Evolutionary conservation across 1,284 basidiomycete species (phyloP).

Genomic region (Ceratorhiza oryzae-sativae): DNA sequence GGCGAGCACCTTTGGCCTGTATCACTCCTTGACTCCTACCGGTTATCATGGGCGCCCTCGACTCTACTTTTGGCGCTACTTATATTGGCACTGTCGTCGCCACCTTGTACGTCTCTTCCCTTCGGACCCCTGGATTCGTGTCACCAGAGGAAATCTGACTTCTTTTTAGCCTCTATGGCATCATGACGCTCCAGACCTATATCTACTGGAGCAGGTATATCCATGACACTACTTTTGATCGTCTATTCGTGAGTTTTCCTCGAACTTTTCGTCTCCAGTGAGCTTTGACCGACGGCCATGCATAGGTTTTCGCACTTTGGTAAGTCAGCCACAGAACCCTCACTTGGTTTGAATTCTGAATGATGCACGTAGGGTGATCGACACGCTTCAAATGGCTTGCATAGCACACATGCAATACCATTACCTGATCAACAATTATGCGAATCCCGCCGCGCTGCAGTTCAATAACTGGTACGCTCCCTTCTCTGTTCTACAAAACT

Average conservation of each 20-base stretch:
- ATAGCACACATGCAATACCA: slow-evolving; percentile 34
- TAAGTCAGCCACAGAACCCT: neutral
- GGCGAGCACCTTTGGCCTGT: neutral
- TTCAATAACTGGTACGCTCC: slow-evolving; percentile 46
- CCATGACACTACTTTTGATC: slow-evolving; percentile 13
- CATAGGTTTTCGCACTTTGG: slow-evolving; percentile 26
- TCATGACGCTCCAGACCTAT: slow-evolving; percentile 31
- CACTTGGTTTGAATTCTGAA: neutral
- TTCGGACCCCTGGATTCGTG: too few relatives aligned
- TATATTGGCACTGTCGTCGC: slow-evolving; percentile 27
- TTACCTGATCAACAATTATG: slow-evolving; percentile 49
- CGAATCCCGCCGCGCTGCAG: slow-evolving; percentile 45
- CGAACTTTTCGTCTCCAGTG: neutral
- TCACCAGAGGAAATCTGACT: neutral
- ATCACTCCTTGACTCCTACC: neutral
- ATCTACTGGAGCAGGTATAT: slow-evolving; percentile 29
- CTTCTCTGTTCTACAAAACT: neutral
- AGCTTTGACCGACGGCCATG: neutral
- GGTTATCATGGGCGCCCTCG: slow-evolving; percentile 5
- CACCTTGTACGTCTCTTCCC: slow-evolving; percentile 16
- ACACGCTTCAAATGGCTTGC: slow-evolving; percentile 11
- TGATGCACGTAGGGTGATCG: neutral
- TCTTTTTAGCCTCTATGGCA: slow-evolving; percentile 21
- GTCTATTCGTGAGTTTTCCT: slow-evolving; percentile 16
- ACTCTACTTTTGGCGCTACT: slow-evolving; percentile 27